A percentile compares a stretch with the other conserved stretches of the same genome.
phyloP scores from a whole-genome alignment of 2,329 filamentous ascomycete genomes.

The Cytospora paraplurivora region DNA sequence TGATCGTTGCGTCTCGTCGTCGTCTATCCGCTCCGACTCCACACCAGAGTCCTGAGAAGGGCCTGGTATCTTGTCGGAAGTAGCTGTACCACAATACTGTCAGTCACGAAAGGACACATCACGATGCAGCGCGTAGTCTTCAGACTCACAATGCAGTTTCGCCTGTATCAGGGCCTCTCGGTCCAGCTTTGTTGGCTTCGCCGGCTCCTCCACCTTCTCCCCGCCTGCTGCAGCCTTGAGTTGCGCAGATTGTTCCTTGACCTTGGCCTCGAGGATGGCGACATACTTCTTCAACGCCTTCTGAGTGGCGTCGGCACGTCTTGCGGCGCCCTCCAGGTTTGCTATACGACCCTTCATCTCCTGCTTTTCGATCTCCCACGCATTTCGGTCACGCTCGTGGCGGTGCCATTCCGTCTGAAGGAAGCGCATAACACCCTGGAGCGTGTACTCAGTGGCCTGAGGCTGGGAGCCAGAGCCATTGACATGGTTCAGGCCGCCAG shows the following conservation, averaged over 20 bases:
- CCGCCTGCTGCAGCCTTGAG: conserved; percentile 56
- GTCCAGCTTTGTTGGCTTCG: conserved; percentile 53
- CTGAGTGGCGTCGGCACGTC: conserved; percentile 84
- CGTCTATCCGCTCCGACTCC: conserved; percentile 48
- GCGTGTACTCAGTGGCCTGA: conserved; percentile 62
- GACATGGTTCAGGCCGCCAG: conserved; percentile 26
- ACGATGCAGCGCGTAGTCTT: conserved; percentile 15
- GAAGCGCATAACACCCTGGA: conserved; percentile 93
- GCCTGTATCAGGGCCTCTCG: conserved; percentile 58
- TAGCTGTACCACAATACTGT: conserved; percentile 38
- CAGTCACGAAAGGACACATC: conserved; percentile 10
- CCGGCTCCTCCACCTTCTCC: conserved; percentile 32
- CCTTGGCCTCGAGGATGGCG: conserved; percentile 81
- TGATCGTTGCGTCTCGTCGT: conserved; percentile 54
- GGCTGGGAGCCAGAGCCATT: conserved; percentile 47
- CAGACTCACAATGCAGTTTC: conserved; percentile 54
- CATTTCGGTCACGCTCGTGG: conserved; percentile 95
- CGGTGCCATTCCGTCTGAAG: conserved; percentile 99
- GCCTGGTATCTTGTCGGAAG: conserved; percentile 43
- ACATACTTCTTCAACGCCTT: conserved; percentile 91
- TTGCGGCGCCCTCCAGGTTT: conserved; percentile 84
- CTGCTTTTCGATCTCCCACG: conserved; percentile 98
- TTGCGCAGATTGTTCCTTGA: conserved; percentile 80
- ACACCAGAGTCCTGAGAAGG: conserved; percentile 47
- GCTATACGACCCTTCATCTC: conserved; percentile 99